Percentiles rank a stretch among this genome's conserved stretches.
phyloP scores from a whole-genome alignment of 768 basidiomycete genomes.

The Tylopilus sp. region DNA sequence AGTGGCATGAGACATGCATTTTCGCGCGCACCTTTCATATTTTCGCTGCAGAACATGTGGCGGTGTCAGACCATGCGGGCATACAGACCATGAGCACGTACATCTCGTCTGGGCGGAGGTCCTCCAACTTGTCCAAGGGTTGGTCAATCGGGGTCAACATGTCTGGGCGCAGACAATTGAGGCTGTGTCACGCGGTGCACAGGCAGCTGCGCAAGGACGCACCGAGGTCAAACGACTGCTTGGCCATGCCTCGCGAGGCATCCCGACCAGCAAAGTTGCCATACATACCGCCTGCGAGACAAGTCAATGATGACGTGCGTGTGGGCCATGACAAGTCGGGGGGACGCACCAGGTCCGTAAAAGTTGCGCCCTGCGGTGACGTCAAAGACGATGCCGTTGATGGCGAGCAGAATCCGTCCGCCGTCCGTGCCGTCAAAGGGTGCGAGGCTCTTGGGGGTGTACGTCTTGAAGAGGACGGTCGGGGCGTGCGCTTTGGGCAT shows the following conservation, averaged over 20 bases:
- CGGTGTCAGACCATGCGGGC: not conserved
- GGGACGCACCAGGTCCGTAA: conserved; percentile 93
- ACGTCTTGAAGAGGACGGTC: conserved; percentile 71
- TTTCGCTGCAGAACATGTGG: conserved; percentile 55
- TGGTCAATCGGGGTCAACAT: conserved; percentile 89
- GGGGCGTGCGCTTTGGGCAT: conserved; percentile 81
- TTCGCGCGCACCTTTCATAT: conserved; percentile 71
- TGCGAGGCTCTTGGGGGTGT: conserved; percentile 71
- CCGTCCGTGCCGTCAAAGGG: conserved; percentile 63
- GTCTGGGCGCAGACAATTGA: conserved; percentile 40
- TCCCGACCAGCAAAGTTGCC: conserved; percentile 97
- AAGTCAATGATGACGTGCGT: not conserved
- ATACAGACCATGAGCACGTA: conserved; percentile 37
- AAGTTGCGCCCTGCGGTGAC: conserved; percentile 87
- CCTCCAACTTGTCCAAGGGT: conserved; percentile 78
- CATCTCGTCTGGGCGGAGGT: conserved; percentile 81
- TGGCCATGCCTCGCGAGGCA: conserved; percentile 95
- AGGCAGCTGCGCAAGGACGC: conserved; percentile 23
- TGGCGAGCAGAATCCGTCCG: conserved; percentile 79
- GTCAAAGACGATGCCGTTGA: conserved; percentile 88
- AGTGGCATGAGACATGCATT: not conserved
- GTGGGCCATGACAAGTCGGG: too few relatives aligned
- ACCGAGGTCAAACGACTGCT: conserved; percentile 95
- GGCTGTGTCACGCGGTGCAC: not conserved
- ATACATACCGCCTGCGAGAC: conserved; percentile 79